Conservation (phyloP, 305 asterid genomes). For the Solanum hybrid region DNA sequence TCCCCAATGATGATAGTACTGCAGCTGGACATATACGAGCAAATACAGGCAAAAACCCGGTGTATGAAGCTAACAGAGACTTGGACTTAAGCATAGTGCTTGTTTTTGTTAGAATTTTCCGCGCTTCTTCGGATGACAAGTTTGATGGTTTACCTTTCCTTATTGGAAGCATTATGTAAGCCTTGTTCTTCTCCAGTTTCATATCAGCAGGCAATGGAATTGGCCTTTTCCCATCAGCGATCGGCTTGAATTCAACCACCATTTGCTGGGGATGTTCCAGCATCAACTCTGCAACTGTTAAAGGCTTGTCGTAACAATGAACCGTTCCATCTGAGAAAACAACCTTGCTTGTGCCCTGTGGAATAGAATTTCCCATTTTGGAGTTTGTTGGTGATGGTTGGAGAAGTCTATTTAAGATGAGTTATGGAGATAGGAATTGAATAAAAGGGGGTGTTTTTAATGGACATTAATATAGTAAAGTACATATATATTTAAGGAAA, state of each 20-base stretch:
- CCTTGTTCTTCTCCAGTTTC: constrained; percentile 44
- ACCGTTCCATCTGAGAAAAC: constrained; percentile 51
- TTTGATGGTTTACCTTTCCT: constrained; percentile 42
- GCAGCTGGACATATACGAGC: constrained; percentile 35
- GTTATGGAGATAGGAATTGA: background rate
- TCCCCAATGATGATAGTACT: background rate
- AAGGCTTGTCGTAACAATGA: constrained; percentile 36
- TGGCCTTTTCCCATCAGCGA: constrained; percentile 20
- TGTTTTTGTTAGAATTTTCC: constrained; percentile 23
- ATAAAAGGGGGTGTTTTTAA: background rate
- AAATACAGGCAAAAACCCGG: constrained; percentile 46
- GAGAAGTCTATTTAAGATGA: background rate
- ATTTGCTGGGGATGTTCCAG: constrained; percentile 65
- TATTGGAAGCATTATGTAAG: constrained; percentile 59
- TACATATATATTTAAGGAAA: background rate
- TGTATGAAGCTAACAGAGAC: constrained; percentile 25
- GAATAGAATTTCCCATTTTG: constrained; percentile 58
- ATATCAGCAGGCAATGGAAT: constrained; percentile 70
- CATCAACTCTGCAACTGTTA: constrained; percentile 88
- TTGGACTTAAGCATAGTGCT: constrained; percentile 33
- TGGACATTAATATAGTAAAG: background rate
- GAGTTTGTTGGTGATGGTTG: background rate
- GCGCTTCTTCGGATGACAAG: constrained; percentile 51
- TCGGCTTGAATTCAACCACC: constrained; percentile 51
- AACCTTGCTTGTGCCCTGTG: constrained; percentile 41